Conservation (phyloP, 2,329 filamentous ascomycete genomes). For the Grosmannia clavigera region DNA sequence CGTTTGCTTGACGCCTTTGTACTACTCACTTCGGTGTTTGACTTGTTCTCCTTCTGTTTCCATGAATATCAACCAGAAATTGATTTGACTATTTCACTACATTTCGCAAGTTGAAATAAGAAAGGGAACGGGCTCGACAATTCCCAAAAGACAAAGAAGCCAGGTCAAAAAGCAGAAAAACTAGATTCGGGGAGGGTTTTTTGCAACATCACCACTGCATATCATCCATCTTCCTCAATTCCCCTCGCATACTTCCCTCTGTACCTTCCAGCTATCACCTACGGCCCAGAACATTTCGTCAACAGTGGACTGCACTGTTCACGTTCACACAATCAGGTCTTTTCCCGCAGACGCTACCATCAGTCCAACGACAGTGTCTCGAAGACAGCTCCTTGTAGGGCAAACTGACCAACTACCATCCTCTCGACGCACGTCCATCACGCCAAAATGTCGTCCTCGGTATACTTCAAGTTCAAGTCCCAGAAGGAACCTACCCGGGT, state of each 20-base stretch:
- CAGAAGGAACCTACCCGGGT: slow-evolving; percentile 91
- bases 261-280: neutral
- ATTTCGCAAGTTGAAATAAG: slow-evolving; percentile 22
- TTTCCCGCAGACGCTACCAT: neutral
- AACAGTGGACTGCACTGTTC: neutral
- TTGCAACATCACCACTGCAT: neutral
- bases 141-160: neutral
- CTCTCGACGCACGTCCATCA: neutral
- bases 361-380: neutral
- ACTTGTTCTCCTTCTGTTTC: slow-evolving; percentile 4
- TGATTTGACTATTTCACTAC: slow-evolving; percentile 13
- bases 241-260: neutral
- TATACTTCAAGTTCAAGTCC: slow-evolving; percentile 99
- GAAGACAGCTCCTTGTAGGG: neutral
- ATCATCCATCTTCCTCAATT: neutral
- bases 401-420: neutral
- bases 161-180: neutral
- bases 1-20: slow-evolving; percentile 7
- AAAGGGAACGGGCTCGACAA: slow-evolving; percentile 7
- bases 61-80: slow-evolving; percentile 13
- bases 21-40: slow-evolving; percentile 3
- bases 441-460: slow-evolving; percentile 75
- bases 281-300: neutral
- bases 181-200: neutral
- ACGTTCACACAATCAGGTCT: neutral